Evolutionary conservation across 2,329 filamentous ascomycete species (phyloP).

Genomic region (Aspergillus cejpii): DNA sequence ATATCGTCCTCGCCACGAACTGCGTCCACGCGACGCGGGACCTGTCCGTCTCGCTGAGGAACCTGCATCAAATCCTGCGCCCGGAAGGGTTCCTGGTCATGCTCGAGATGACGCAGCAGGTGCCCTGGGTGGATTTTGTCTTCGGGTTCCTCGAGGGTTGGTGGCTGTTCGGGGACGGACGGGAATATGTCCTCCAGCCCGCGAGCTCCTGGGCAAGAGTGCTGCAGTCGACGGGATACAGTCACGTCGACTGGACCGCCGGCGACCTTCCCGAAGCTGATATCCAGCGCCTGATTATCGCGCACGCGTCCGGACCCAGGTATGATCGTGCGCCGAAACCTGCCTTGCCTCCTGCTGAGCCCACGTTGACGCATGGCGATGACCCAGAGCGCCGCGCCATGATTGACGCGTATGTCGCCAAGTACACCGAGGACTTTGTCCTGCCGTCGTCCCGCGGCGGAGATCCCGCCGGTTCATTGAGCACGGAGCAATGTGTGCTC

Average conservation of each 20-base stretch:
- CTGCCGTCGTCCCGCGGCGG: neutral
- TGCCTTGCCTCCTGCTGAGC: constrained; percentile 12
- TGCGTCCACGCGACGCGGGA: constrained; percentile 30
- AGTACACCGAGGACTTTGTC: constrained; percentile 21
- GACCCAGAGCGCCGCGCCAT: constrained; percentile 4
- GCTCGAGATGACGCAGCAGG: constrained; percentile 24
- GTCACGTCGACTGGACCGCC: constrained; percentile 29
- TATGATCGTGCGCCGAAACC: constrained; percentile 6
- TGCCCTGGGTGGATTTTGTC: constrained; percentile 27
- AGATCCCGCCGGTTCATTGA: neutral
- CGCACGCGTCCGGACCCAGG: constrained; percentile 17
- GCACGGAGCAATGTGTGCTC: constrained; percentile 28
- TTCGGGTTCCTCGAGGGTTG: constrained; percentile 33
- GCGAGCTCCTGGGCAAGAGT: constrained; percentile 18
- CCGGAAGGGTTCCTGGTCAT: constrained; percentile 27
- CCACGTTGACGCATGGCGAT: constrained; percentile 6
- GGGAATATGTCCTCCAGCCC: constrained; percentile 19
- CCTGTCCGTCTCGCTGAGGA: constrained; percentile 16
- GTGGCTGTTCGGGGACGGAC: constrained; percentile 35
- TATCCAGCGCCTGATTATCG: constrained; percentile 18
- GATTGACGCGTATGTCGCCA: constrained; percentile 21
- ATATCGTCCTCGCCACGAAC: constrained; percentile 31
- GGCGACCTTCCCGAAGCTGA: constrained; percentile 17
- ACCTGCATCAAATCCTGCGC: constrained; percentile 22
- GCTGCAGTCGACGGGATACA: constrained; percentile 24